These are phyloP conservation scores for Amylocystis lapponica DNA, from an alignment of 768 basidiomycete genomes.

Conservation along the genomic window DNA sequence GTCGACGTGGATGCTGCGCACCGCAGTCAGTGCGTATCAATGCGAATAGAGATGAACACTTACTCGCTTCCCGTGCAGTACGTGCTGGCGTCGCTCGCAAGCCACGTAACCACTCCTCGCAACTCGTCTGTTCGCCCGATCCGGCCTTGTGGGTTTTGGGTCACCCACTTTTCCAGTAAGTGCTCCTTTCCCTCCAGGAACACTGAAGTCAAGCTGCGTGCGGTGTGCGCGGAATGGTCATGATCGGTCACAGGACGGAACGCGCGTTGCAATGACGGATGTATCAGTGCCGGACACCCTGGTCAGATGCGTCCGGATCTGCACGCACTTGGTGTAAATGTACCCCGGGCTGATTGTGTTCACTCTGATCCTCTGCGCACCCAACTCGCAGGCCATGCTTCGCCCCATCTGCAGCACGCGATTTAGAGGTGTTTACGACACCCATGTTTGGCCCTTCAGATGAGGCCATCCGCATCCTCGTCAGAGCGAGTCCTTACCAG, in stretches of 20 bases:
- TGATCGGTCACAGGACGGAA: neutral
- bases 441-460: slow-evolving; percentile 64
- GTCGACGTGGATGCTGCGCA: slow-evolving; percentile 48
- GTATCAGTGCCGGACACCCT: neutral
- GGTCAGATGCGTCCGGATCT: too few species aligned
- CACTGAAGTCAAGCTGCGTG: slow-evolving; percentile 64
- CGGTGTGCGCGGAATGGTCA: neutral
- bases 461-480: neutral
- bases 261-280: neutral
- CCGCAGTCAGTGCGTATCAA: slow-evolving; percentile 4
- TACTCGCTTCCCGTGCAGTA: slow-evolving; percentile 84
- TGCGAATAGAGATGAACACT: slow-evolving; percentile 27
- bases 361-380: slow-evolving; percentile 57
- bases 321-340: slow-evolving; percentile 62
- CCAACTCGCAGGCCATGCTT: slow-evolving; percentile 80
- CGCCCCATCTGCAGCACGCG: slow-evolving; percentile 73
- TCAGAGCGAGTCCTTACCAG: neutral
- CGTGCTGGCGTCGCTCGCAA: slow-evolving; percentile 69
- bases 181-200: slow-evolving; percentile 62
- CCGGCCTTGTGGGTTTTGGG: slow-evolving; percentile 62
- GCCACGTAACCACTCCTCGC: slow-evolving; percentile 65
- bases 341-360: slow-evolving; percentile 75
- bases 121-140: slow-evolving; percentile 70
- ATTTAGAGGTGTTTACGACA: slow-evolving; percentile 76
- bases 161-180: slow-evolving; percentile 61